Conservation (phyloP, 805 yeast species). For the Ogataea zsoltii region DNA sequence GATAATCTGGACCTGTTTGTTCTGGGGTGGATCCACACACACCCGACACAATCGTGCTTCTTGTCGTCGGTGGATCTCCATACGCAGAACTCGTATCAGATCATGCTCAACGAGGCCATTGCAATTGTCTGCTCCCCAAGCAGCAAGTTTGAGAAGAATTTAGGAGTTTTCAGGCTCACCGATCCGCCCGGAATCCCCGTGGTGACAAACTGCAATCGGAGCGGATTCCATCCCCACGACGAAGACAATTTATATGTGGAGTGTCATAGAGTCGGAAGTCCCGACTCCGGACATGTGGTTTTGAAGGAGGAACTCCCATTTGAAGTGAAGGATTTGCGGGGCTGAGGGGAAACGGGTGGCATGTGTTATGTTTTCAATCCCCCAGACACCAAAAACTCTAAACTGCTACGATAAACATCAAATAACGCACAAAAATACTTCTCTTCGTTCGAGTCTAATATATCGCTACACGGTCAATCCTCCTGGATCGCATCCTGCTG, state of each 20-base stretch:
- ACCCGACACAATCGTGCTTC: conserved; percentile 73
- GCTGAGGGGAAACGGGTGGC: too few species aligned
- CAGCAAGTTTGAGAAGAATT: conserved; percentile 39
- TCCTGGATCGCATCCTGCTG: background rate
- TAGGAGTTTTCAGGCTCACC: conserved; percentile 61
- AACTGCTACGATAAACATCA: too few species aligned
- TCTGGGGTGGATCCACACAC: conserved; percentile 77
- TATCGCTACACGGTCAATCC: conserved; percentile 7
- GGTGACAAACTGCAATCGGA: conserved; percentile 48
- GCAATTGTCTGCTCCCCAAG: conserved; percentile 67
- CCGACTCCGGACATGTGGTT: conserved; percentile 49
- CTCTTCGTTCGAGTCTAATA: conserved; percentile 1
- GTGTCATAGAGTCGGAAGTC: conserved; percentile 37
- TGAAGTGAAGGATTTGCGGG: conserved; percentile 49
- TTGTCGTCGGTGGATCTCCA: conserved; percentile 66
- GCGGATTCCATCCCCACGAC: conserved; percentile 64
- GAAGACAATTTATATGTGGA: conserved; percentile 50
- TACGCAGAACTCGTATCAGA: conserved; percentile 67
- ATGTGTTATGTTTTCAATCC: too few species aligned
- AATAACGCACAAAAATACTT: too few species aligned
- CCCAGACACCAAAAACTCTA: too few species aligned
- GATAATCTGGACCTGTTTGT: conserved; percentile 58
- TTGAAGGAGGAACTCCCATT: conserved; percentile 48
- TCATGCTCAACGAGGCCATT: conserved; percentile 68
- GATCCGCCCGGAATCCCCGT: conserved; percentile 65